phyloP scores from a whole-genome alignment of 495 filamentous ascomycete genomes.

The Aspergillus sclerotioniger region DNA sequence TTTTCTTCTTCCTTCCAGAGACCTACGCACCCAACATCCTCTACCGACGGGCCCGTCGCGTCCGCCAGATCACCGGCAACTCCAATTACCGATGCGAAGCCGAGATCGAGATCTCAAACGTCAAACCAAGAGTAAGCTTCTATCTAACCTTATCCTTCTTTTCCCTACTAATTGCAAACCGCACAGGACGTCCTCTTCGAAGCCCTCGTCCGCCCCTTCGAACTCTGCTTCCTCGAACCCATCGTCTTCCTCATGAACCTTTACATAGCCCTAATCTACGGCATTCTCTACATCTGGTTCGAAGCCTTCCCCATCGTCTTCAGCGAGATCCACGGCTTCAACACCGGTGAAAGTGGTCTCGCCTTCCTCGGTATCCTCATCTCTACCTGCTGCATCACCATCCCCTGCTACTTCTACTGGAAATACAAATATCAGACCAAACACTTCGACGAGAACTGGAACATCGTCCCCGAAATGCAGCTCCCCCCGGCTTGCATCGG shows the following conservation, averaged over 20 bases:
- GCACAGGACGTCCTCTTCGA: slow-evolving; percentile 32
- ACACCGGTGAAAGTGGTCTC: slow-evolving; percentile 43
- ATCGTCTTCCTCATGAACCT: slow-evolving; percentile 52
- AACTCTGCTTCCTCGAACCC: slow-evolving; percentile 47
- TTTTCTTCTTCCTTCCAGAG: slow-evolving; percentile 57
- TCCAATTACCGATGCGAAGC: slow-evolving; percentile 30
- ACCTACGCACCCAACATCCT: slow-evolving; percentile 58
- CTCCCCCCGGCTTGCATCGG: slow-evolving; percentile 49
- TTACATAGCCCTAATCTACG: slow-evolving; percentile 54
- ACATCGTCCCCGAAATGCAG: slow-evolving; percentile 42
- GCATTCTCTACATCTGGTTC: slow-evolving; percentile 57
- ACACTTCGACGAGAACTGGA: slow-evolving; percentile 37
- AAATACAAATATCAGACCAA: slow-evolving; percentile 37
- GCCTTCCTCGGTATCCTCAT: slow-evolving; percentile 53
- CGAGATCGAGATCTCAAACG: slow-evolving; percentile 38
- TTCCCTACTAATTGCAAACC: not conserved
- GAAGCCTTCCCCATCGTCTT: slow-evolving; percentile 58
- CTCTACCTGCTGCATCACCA: slow-evolving; percentile 31
- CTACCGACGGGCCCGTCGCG: slow-evolving; percentile 48
- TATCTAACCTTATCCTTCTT: too few relatives aligned
- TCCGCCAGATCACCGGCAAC: slow-evolving; percentile 42
- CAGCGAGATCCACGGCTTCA: slow-evolving; percentile 47
- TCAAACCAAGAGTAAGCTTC: slow-evolving; percentile 21
- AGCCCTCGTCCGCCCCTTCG: slow-evolving; percentile 41
- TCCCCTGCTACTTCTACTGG: slow-evolving; percentile 48